Conservation (phyloP, 2,329 filamentous ascomycete genomes). For the Rutstroemia sp. region DNA sequence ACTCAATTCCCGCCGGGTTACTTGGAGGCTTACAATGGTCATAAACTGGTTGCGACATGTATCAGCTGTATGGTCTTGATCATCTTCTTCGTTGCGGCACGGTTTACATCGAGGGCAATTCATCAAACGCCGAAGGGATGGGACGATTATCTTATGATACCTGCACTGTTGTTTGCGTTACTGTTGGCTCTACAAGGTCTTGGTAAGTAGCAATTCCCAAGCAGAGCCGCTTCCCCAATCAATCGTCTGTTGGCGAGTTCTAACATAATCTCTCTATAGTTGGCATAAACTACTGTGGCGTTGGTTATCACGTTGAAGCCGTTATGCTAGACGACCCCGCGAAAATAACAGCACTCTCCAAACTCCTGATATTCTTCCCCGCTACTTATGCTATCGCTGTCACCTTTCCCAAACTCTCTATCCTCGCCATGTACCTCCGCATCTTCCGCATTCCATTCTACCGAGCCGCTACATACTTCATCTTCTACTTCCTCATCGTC, state of each 20-base stretch:
- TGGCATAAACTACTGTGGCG: slow-evolving; percentile 6
- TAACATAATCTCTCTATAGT: not conserved
- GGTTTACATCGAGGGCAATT: slow-evolving; percentile 2
- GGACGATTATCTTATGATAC: slow-evolving; percentile 10
- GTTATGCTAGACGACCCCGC: not conserved
- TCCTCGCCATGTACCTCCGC: slow-evolving; percentile 14
- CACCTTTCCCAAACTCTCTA: slow-evolving; percentile 13
- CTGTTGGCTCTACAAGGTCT: slow-evolving; percentile 4
- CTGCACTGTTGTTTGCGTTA: slow-evolving; percentile 2
- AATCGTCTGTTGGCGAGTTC: not conserved
- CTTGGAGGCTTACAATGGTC: not conserved
- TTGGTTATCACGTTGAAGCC: slow-evolving; percentile 4
- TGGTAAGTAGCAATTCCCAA: not conserved
- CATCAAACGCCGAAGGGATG: slow-evolving; percentile 5
- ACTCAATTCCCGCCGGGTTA: not conserved
- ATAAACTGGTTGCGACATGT: slow-evolving; percentile 4
- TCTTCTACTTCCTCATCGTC: slow-evolving; percentile 5
- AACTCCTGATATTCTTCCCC: slow-evolving; percentile 6
- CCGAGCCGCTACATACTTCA: slow-evolving; percentile 9
- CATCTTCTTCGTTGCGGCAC: not conserved
- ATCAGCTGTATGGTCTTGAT: not conserved
- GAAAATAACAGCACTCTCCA: not conserved
- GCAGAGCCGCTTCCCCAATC: not conserved
- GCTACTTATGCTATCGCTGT: slow-evolving; percentile 8
- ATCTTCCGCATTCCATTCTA: slow-evolving; percentile 12